Percentiles rank a stretch among this genome's conserved stretches.
phyloP scores from a whole-genome alignment of 1,284 basidiomycete species.

The Ganoderma multipileum region DNA sequence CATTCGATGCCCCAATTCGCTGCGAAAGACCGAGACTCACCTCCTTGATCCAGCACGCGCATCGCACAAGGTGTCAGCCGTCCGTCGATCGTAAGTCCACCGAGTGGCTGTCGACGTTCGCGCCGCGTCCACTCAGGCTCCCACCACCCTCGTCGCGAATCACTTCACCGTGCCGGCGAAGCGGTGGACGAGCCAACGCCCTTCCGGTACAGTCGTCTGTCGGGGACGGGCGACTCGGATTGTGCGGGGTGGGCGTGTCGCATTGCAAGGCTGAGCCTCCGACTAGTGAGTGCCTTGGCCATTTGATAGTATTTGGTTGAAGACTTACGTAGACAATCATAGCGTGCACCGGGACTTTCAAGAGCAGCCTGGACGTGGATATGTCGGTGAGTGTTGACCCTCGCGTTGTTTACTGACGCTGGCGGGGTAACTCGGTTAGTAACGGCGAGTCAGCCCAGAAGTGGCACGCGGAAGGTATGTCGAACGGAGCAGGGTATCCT shows the following conservation, averaged over 20 bases:
- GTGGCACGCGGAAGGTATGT: no score
- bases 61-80: background rate
- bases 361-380: no score
- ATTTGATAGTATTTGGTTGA: background rate
- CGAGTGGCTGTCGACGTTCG: background rate
- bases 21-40: background rate
- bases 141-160: background rate
- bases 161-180: background rate
- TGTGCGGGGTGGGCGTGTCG: constrained; percentile 17
- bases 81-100: background rate
- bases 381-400: no score
- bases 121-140: background rate
- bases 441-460: no score
- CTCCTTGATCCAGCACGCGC: background rate
- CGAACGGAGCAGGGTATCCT: no score
- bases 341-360: background rate
- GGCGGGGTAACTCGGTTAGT: no score
- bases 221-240: constrained; percentile 18
- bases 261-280: constrained; percentile 20
- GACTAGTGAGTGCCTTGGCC: background rate
- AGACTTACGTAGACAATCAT: background rate
- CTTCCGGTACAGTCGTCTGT: constrained; percentile 14
- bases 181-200: constrained; percentile 15
- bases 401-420: no score
- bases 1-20: background rate